phyloP scores from a whole-genome alignment of 257 asterid genomes.

The Solanum infundibuliforme region DNA sequence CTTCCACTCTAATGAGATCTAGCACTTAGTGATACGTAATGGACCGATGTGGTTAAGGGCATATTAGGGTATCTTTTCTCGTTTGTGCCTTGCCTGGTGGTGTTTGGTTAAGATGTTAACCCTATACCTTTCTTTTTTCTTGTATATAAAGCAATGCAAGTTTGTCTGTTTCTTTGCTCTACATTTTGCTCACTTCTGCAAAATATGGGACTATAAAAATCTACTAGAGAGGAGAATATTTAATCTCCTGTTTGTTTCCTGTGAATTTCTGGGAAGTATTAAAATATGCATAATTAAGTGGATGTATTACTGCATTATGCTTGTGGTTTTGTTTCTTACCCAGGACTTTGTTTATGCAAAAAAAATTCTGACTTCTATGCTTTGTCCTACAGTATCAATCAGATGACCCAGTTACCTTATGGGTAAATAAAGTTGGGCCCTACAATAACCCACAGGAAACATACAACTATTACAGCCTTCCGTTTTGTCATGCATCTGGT shows the following conservation, averaged over 20 bases:
- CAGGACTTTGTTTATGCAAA: background rate
- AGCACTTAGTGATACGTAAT: background rate
- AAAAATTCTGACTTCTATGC: constrained; percentile 9
- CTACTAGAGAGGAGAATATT: background rate
- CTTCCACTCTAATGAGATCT: background rate
- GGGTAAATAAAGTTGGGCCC: constrained; percentile 99
- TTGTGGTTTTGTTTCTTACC: background rate
- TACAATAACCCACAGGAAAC: constrained; percentile 97
- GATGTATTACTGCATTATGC: background rate
- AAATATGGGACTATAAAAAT: background rate
- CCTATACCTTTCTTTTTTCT: background rate
- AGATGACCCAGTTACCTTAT: constrained; percentile 61
- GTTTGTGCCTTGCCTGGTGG: background rate
- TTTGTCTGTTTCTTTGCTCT: background rate
- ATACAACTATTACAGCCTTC: constrained; percentile 87
- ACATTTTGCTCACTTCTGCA: background rate
- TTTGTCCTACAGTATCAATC: constrained; percentile 56
- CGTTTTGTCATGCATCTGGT: constrained; percentile 73
- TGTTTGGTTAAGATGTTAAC: background rate
- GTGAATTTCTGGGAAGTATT: background rate
- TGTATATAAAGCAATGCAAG: background rate
- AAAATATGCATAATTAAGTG: background rate
- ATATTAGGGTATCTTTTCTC: background rate
- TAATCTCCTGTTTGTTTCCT: background rate
- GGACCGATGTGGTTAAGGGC: background rate